A percentile compares a stretch with the other conserved stretches of the same genome.
Evolutionary conservation across 345 rosid species (phyloP).

Genomic region (Microthlaspi erraticum): DNA sequence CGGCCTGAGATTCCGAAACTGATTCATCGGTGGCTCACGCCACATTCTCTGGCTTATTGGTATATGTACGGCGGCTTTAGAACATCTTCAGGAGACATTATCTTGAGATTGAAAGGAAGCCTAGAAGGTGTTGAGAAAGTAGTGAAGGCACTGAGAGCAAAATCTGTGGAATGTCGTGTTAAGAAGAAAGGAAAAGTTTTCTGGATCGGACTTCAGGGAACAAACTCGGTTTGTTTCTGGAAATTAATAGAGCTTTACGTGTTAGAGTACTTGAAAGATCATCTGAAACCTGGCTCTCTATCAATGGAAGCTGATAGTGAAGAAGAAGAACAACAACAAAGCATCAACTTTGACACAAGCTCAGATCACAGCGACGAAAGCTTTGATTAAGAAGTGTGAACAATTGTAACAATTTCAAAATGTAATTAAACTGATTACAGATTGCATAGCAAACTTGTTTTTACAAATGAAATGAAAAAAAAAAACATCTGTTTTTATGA

Average conservation of each 20-base stretch:
- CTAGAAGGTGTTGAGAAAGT: slow-evolving; percentile 59
- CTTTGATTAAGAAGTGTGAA: too few species aligned
- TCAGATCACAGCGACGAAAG: slow-evolving; percentile 4
- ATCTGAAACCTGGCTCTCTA: slow-evolving; percentile 37
- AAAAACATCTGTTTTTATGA: slow-evolving; percentile 14
- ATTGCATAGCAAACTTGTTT: too few species aligned
- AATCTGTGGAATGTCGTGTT: slow-evolving; percentile 70
- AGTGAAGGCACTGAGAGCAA: slow-evolving; percentile 60
- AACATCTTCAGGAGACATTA: slow-evolving; percentile 61
- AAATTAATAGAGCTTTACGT: slow-evolving; percentile 70
- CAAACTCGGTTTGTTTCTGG: slow-evolving; percentile 65
- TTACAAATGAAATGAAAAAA: too few species aligned
- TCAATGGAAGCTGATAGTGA: slow-evolving; percentile 16
- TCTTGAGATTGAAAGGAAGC: slow-evolving; percentile 75
- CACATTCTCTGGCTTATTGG: slow-evolving; percentile 77
- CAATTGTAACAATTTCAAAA: too few species aligned
- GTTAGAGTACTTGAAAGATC: slow-evolving; percentile 57
- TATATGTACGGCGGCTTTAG: slow-evolving; percentile 77
- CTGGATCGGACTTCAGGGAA: slow-evolving; percentile 84
- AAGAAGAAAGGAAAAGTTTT: slow-evolving; percentile 74
- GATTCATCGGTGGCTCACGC: slow-evolving; percentile 87
- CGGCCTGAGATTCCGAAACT: slow-evolving; percentile 71
- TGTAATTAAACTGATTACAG: too few species aligned
- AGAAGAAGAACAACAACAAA: slow-evolving; percentile 34
- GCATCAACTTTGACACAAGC: slow-evolving; percentile 30